Base-by-base conservation (phyloP, 2,329 filamentous ascomycete species). In the Bipolaris oryzae region DNA sequence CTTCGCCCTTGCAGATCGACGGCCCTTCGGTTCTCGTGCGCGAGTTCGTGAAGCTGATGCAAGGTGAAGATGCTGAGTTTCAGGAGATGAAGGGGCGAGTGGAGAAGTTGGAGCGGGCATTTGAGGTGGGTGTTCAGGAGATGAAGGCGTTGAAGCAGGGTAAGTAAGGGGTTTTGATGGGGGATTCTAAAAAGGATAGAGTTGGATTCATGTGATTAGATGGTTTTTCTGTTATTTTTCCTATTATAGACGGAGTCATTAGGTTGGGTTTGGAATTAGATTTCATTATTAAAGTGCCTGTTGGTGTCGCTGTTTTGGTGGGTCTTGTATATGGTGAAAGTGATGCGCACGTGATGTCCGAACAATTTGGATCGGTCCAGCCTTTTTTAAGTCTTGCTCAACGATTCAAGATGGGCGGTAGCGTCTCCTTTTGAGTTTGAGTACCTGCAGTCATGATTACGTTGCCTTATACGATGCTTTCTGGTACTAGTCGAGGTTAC, bases 1-100 rank as follows among this genome's bases (percentile, higher is more conserved):
- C 31, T 1, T 54, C 60, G 0, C 42, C 41, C 3, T 35, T 68
- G 28, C 23, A 67, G 7, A 56, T 68, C 18, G 34, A 51, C 10
- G 63, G 63, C 3, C 63, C 65, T 1, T 34, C 23, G 13, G 28
- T 55, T 0, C 15, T 55, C 5, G 50, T 57, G 2, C 21, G 50
- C 0, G 48, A 58, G 11, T 58, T 67, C 13, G n/a, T 55, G 2
- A 35, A 31, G 5, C 41, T 38, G 1, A 61, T 66, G 56, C 20
- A 60, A 7, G 33, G 42, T 0, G 18, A 43, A 1, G 58, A 57
- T 9, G 11, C 6, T 0, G 55, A 60, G 2, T 54, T 62, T 25
- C 16, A 20, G 3, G 41, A 52, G 13, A 34, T 55, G 13, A 41
- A 35, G n/a, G 28, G 43, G 11, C 34, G 50, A 5, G 50, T 33